phyloP scores from a whole-genome alignment of 257 asterid genomes.

The Sherardia arvensis region DNA sequence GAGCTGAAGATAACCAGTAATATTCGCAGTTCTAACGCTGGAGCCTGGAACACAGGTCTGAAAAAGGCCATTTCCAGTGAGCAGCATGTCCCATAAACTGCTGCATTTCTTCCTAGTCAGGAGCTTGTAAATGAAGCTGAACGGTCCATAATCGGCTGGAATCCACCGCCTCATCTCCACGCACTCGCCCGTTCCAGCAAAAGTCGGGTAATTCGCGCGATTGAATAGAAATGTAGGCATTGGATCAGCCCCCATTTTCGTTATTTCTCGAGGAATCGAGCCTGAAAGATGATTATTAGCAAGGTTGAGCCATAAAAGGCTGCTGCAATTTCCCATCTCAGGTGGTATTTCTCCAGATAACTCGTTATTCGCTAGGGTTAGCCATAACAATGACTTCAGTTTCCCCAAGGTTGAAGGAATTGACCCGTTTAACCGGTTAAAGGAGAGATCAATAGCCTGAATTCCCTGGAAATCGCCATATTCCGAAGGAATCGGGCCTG shows the following conservation, averaged over 20 bases:
- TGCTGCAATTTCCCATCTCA: slow-evolving; percentile 73
- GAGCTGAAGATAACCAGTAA: slow-evolving; percentile 75
- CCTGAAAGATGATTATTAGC: slow-evolving; percentile 63
- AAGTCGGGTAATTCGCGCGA: slow-evolving; percentile 24
- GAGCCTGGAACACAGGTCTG: slow-evolving; percentile 65
- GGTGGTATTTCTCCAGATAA: slow-evolving; percentile 54
- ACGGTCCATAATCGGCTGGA: slow-evolving; percentile 82
- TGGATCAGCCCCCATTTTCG: slow-evolving; percentile 46
- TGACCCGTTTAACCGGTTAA: slow-evolving; percentile 43
- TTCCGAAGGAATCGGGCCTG: slow-evolving; percentile 62
- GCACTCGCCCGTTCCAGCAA: slow-evolving; percentile 83
- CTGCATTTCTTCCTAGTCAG: slow-evolving; percentile 65
- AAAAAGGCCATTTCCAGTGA: slow-evolving; percentile 72
- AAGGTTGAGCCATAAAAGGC: slow-evolving; percentile 76
- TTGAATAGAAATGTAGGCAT: slow-evolving; percentile 53
- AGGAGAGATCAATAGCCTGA: slow-evolving; percentile 87
- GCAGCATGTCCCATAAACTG: slow-evolving; percentile 55
- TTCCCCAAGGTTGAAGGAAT: slow-evolving; percentile 64
- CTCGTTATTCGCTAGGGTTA: slow-evolving; percentile 77
- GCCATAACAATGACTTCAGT: slow-evolving; percentile 66
- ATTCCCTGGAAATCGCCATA: slow-evolving; percentile 55
- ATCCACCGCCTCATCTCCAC: slow-evolving; percentile 80
- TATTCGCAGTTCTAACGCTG: slow-evolving; percentile 32
- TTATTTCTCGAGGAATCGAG: slow-evolving; percentile 36
- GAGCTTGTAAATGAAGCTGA: slow-evolving; percentile 58